Conservation (phyloP, 192 early-diverging fungal species). For the Rhizophagus sp. region DNA sequence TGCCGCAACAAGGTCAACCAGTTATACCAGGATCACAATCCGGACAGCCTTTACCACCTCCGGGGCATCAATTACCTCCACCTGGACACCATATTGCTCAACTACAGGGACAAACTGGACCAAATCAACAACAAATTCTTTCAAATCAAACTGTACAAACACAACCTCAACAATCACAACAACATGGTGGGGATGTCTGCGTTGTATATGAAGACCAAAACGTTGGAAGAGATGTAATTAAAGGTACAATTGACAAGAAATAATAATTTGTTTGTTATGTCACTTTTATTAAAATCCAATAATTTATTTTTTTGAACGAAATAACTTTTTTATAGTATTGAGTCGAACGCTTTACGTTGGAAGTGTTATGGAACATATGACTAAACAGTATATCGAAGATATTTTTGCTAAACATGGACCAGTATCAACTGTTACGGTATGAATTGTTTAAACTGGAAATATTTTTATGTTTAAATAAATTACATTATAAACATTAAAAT, state of each 20-base stretch:
- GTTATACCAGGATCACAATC: background rate
- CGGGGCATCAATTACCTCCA: constrained; percentile 12
- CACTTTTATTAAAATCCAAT: too few species aligned
- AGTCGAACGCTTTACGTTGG: constrained; percentile 47
- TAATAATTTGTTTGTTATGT: too few species aligned
- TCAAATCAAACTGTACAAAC: background rate
- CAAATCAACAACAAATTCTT: constrained; percentile 1
- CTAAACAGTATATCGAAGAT: constrained; percentile 33
- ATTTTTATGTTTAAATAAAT: background rate
- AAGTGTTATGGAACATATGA: constrained; percentile 37
- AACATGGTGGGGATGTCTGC: background rate
- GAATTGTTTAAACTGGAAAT: background rate
- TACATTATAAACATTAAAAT: background rate
- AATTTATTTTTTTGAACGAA: too few species aligned
- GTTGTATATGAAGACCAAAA: constrained; percentile 23
- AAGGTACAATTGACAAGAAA: background rate
- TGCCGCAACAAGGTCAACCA: background rate
- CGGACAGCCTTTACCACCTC: background rate
- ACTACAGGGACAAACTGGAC: background rate
- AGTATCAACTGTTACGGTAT: constrained; percentile 41
- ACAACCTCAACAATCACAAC: background rate
- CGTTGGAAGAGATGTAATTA: constrained; percentile 24
- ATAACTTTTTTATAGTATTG: constrained; percentile 34
- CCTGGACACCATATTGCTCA: background rate
- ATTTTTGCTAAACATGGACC: constrained; percentile 40